Evolutionary conservation across 805 yeast species (phyloP).

Genomic region (Wickerhamiella azymoides): DNA sequence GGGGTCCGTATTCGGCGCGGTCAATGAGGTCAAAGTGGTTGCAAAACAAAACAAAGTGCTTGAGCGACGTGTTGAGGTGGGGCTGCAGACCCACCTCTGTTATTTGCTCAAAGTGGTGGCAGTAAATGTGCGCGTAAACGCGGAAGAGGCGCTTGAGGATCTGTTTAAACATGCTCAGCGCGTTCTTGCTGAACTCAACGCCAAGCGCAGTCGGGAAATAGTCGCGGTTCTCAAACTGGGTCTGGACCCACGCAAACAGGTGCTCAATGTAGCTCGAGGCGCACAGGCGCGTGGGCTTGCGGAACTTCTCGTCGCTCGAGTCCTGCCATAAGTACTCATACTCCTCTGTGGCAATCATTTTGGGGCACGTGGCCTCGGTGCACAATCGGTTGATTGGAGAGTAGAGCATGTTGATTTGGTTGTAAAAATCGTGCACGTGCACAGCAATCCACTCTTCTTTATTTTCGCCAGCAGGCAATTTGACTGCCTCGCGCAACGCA

Average conservation of each 20-base stretch:
- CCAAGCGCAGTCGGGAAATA: constrained; percentile 83
- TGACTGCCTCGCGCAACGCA: constrained; percentile 81
- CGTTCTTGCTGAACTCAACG: constrained; percentile 81
- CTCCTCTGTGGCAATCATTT: constrained; percentile 96
- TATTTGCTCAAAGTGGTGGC: constrained; percentile 94
- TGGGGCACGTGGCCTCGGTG: constrained; percentile 85
- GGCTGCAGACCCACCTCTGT: constrained; percentile 85
- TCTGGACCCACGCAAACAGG: constrained; percentile 89
- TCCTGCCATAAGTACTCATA: constrained; percentile 97
- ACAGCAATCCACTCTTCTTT: constrained; percentile 91
- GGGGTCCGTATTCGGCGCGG: constrained; percentile 79
- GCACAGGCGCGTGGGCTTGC: constrained; percentile 70
- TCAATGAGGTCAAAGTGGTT: constrained; percentile 69
- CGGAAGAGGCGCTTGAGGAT: constrained; percentile 84
- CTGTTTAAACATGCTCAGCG: constrained; percentile 64
- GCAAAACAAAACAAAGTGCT: constrained; percentile 81
- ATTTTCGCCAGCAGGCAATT: constrained; percentile 85
- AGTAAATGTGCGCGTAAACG: constrained; percentile 92
- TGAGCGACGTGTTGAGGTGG: constrained; percentile 83
- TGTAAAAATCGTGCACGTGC: constrained; percentile 93
- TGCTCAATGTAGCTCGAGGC: constrained; percentile 94
- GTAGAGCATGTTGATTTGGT: constrained; percentile 90
- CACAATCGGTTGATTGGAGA: constrained; percentile 95
- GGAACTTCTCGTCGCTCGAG: constrained; percentile 31
- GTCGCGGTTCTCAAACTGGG: constrained; percentile 78